A percentile compares a stretch with the other conserved stretches of the same genome.
phyloP scores from a whole-genome alignment of 2,329 filamentous ascomycete genomes.

The Cercospora brassicicola region DNA sequence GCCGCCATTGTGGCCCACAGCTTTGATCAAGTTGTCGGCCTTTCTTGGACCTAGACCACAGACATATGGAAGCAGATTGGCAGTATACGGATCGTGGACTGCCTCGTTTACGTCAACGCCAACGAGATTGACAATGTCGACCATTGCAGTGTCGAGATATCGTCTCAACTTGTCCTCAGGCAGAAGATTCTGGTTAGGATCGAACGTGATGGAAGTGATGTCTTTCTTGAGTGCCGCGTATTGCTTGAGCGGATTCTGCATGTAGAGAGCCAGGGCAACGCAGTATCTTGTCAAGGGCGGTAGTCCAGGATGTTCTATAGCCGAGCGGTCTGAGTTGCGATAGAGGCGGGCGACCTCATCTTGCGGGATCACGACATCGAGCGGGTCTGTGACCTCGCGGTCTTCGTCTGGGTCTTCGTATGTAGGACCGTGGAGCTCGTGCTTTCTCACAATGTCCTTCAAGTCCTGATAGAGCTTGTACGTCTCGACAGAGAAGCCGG shows the following conservation, averaged over 20 bases:
- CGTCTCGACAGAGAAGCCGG: constrained; percentile 84
- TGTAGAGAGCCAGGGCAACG: constrained; percentile 81
- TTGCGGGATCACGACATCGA: constrained; percentile 90
- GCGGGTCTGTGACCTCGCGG: constrained; percentile 69
- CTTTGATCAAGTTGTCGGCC: constrained; percentile 79
- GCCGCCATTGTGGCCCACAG: constrained; percentile 88
- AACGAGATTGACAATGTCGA: constrained; percentile 96
- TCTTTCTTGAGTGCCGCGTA: constrained; percentile 91
- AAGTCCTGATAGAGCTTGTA: constrained; percentile 80
- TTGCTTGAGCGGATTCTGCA: constrained; percentile 95
- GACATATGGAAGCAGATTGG: constrained; percentile 85
- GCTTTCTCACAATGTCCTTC: constrained; percentile 73
- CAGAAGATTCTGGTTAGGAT: constrained; percentile 84
- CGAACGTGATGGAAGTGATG: constrained; percentile 81
- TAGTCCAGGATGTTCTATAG: constrained; percentile 76
- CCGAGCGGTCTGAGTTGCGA: constrained; percentile 80
- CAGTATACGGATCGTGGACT: constrained; percentile 74
- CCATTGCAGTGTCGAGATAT: constrained; percentile 91
- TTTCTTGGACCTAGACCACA: constrained; percentile 91
- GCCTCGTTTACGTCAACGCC: constrained; percentile 95
- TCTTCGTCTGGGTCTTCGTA: constrained; percentile 82
- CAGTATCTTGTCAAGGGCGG: constrained; percentile 82
- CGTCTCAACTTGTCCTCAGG: constrained; percentile 83
- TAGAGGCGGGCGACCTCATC: constrained; percentile 97
- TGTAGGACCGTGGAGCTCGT: constrained; percentile 74